Evolutionary conservation across 2,329 filamentous ascomycete genomes (phyloP), one percentile per base, ranked within the genome.

Genomic region (Sarocladium strictum): DNA sequence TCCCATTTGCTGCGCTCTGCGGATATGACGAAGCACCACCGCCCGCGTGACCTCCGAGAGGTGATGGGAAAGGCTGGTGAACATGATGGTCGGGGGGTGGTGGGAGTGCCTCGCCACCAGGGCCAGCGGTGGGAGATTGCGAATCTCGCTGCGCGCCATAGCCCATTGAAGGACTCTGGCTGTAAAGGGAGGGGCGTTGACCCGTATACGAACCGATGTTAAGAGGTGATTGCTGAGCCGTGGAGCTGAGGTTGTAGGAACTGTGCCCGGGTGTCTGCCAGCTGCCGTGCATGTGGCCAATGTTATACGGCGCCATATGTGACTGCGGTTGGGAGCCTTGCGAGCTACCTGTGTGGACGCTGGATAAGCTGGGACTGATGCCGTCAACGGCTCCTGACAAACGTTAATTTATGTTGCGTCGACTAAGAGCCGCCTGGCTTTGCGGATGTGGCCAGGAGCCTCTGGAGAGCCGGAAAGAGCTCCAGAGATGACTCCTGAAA

Each of bases 61-160:
- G 47, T 3, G 80, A 79, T 57, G 84, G 78, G 66, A 86, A 90
- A 32, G 84, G 76, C 43, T 84, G 80, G 57, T 86, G 77, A 60
- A 84, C 83, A 58, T 83, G 75, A 59, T 88, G 85, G 69, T 86
- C 90, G 6, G 85, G 79, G 57, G 86, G 83, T 54, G 81, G 76
- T 57, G 87, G 80, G 54, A 92, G 74, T 4, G 3, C 24, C 3
- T 51, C 47, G 50, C 77, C 78, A 64, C 90, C 83, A 49, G 74
- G 76, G 26, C 76, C 74, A 7, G 80, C 77, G 10, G 73, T 67
- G 14, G 87, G 85, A 23, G 70, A 71, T 53, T 67, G 68, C 3
- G 70, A 67, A 58, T 61, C 67, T 54, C 70, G 62, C 29, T 68
- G 65, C 52, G 62, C 63, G 54, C 61, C 63, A 40, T 64, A 68